phyloP scores from a whole-genome alignment of 2,329 filamentous ascomycete genomes.

The Epichloe gansuensis region DNA sequence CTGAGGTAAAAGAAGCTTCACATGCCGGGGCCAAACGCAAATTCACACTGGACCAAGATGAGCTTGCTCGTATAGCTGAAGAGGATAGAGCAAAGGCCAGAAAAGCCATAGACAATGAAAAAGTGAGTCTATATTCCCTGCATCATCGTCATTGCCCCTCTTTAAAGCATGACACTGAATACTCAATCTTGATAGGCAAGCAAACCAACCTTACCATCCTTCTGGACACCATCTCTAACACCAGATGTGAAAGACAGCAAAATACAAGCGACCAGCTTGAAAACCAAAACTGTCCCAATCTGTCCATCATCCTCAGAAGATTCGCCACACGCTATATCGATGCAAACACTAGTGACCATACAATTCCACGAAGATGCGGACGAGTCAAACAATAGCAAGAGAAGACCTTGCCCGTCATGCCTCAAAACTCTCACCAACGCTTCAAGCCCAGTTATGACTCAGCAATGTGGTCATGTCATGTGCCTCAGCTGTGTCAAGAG shows the following conservation, averaged over 20 bases:
- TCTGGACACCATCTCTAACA: constrained; percentile 83
- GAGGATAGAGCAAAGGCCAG: constrained; percentile 60
- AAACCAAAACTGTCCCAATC: constrained; percentile 52
- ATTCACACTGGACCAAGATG: constrained; percentile 59
- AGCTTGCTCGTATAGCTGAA: constrained; percentile 55
- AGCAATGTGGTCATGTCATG: constrained; percentile 82
- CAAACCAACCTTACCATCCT: constrained; percentile 64
- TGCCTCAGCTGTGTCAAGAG: constrained; percentile 75
- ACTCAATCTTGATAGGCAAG: constrained; percentile 39
- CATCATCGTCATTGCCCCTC: not conserved
- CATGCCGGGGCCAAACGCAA: constrained; percentile 49
- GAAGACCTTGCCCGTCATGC: constrained; percentile 65
- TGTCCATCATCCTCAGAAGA: constrained; percentile 63
- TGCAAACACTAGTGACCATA: constrained; percentile 65
- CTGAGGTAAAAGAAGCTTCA: not conserved
- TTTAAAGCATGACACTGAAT: constrained; percentile 3
- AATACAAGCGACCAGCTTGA: constrained; percentile 43
- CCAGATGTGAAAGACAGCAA: constrained; percentile 37
- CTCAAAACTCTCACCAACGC: constrained; percentile 71
- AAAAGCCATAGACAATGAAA: constrained; percentile 59
- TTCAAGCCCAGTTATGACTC: constrained; percentile 68
- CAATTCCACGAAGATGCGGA: constrained; percentile 61
- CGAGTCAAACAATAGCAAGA: constrained; percentile 29
- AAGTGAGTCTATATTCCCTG: constrained; percentile 27
- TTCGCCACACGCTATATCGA: constrained; percentile 58